These are phyloP conservation scores for Podila horticola DNA, from an alignment of 192 early-diverging fungal species.

Conservation along the genomic window DNA sequence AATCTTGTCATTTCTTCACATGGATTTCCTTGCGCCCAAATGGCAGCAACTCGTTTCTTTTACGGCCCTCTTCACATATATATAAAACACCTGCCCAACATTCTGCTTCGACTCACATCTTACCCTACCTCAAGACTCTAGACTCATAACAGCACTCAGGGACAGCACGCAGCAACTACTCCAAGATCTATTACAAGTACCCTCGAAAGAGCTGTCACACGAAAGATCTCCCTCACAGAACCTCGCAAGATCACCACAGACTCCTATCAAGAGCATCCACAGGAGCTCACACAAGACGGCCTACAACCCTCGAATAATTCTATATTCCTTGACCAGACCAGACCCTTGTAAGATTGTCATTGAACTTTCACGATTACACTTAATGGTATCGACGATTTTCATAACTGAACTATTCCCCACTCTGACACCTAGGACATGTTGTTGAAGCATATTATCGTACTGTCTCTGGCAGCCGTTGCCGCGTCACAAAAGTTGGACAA, in stretches of 20 bases:
- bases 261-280: too few relatives aligned
- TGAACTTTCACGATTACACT: not conserved
- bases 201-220: too few relatives aligned
- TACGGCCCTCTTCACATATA: not conserved
- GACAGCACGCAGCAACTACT: too few relatives aligned
- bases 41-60: too few relatives aligned
- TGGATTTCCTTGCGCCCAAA: too few relatives aligned
- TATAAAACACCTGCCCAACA: not conserved
- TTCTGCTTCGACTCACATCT: not conserved
- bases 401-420: conserved; percentile 1
- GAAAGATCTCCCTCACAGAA: too few relatives aligned
- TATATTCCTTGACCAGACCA: conserved; percentile 6
- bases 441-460: conserved; percentile 4
- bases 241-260: too few relatives aligned
- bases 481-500: conserved; percentile 2
- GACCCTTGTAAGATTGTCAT: not conserved
- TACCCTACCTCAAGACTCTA: too few relatives aligned
- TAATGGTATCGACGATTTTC: not conserved
- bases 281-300: too few relatives aligned
- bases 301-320: not conserved
- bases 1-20: too few relatives aligned
- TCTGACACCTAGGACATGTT: not conserved
- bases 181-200: too few relatives aligned
- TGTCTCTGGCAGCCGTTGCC: not conserved
- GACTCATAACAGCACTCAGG: too few relatives aligned